Percentiles rank a stretch among this genome's conserved stretches.
Conservation (phyloP, 164 flowering plant genomes). For the Liriodendron chinense region DNA sequence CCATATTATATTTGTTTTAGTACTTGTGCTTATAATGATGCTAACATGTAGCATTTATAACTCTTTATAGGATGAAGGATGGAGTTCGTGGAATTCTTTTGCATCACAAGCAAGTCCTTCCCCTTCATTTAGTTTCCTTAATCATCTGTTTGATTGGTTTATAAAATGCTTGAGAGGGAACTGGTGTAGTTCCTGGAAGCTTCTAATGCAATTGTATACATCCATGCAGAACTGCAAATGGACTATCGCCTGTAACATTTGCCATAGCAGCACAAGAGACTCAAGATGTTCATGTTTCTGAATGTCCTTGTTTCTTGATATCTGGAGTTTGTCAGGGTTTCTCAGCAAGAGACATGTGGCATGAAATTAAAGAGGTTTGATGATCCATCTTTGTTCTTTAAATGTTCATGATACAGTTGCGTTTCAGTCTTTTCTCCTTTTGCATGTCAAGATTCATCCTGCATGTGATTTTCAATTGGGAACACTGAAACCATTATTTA, state of each 20-base stretch:
- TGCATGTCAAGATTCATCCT: not conserved
- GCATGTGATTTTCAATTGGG: not conserved
- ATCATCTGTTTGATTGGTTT: not conserved
- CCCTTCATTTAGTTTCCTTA: slow-evolving; percentile 1
- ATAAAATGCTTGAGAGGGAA: not conserved
- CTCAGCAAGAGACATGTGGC: slow-evolving; percentile 89
- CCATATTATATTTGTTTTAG: not conserved
- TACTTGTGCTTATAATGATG: slow-evolving; percentile 1
- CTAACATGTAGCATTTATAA: slow-evolving; percentile 8
- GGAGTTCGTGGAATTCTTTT: slow-evolving; percentile 76
- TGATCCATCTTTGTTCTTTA: not conserved
- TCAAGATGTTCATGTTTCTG: slow-evolving; percentile 59
- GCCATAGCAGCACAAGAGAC: slow-evolving; percentile 81
- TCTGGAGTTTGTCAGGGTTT: slow-evolving; percentile 61
- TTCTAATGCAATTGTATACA: not conserved
- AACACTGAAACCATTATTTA: not conserved
- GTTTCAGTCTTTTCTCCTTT: not conserved
- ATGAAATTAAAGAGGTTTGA: slow-evolving; percentile 70
- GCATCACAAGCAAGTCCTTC: slow-evolving; percentile 73
- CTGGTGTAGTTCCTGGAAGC: not conserved
- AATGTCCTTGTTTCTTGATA: slow-evolving; percentile 69
- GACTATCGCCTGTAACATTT: slow-evolving; percentile 64
- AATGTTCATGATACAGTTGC: slow-evolving; percentile 2
- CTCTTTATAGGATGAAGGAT: slow-evolving; percentile 53
- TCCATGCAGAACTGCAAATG: slow-evolving; percentile 65